phyloP scores from a whole-genome alignment of 768 basidiomycete genomes.

The Lentinula detonsa region DNA sequence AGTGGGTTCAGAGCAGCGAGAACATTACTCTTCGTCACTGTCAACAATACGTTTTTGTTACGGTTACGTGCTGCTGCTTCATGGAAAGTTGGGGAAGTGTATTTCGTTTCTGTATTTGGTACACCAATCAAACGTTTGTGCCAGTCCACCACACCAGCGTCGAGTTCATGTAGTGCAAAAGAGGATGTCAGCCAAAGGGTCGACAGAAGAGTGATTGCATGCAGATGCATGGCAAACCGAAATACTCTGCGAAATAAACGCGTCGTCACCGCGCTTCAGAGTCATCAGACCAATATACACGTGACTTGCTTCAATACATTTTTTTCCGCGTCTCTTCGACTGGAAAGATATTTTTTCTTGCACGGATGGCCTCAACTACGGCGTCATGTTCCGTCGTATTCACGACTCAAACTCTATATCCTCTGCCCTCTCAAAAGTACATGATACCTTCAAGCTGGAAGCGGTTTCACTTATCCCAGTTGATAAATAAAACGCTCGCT shows the following conservation, averaged over 20 bases:
- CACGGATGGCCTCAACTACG: conserved; percentile 18
- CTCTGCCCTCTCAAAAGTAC: conserved; percentile 82
- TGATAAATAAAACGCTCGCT: conserved; percentile 89
- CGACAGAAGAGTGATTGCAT: background rate
- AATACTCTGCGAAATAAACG: background rate
- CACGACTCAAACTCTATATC: conserved; percentile 66
- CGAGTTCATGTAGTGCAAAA: conserved; percentile 60
- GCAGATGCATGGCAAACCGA: background rate
- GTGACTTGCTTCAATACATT: background rate
- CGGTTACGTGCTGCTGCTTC: conserved; percentile 17
- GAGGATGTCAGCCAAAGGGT: conserved; percentile 3
- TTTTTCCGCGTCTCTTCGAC: background rate
- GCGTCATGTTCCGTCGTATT: conserved; percentile 58
- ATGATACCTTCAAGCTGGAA: conserved; percentile 89
- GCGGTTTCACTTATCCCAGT: conserved; percentile 94
- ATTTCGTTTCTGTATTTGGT: conserved; percentile 45
- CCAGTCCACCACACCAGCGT: conserved; percentile 86
- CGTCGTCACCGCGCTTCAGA: background rate
- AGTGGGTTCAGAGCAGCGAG: conserved; percentile 64
- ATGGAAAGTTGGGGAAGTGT: conserved; percentile 59
- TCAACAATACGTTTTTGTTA: conserved; percentile 47
- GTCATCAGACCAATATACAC: background rate
- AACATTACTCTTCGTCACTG: conserved; percentile 70
- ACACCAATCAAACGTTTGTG: conserved; percentile 72
- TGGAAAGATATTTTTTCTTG: background rate